phyloP scores from a whole-genome alignment of 768 basidiomycete species.

The Boletus rufocinnamomeus region DNA sequence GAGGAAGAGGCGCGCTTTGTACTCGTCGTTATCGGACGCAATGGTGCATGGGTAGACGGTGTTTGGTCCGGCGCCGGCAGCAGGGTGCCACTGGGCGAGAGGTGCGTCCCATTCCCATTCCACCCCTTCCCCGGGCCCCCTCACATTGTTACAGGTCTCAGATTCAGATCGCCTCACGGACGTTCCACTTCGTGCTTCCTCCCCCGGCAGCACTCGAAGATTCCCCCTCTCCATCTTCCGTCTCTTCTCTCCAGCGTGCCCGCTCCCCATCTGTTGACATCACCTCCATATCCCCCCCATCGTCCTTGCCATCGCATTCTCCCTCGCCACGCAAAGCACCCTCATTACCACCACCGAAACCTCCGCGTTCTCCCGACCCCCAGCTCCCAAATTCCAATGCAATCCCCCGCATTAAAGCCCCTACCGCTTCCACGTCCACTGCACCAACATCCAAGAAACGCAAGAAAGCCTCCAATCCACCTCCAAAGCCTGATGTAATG shows the following conservation, averaged over 20 bases:
- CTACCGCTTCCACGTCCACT: conserved; percentile 19
- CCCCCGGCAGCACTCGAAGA: conserved; percentile 81
- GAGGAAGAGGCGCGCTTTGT: conserved; percentile 87
- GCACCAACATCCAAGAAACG: conserved; percentile 59
- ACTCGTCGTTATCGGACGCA: conserved; percentile 90
- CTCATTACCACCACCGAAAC: conserved; percentile 46
- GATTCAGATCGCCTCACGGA: conserved; percentile 96
- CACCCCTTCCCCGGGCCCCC: background rate
- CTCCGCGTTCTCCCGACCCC: conserved; percentile 47
- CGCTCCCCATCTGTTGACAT: conserved; percentile 85
- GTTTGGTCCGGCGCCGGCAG: conserved; percentile 92
- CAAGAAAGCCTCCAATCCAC: conserved; percentile 54
- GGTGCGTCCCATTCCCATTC: conserved; percentile 47
- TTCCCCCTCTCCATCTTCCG: conserved; percentile 77
- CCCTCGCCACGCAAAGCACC: conserved; percentile 58
- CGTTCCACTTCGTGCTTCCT: conserved; percentile 95
- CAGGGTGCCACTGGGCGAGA: conserved; percentile 79
- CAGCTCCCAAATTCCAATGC: conserved; percentile 65
- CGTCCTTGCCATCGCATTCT: conserved; percentile 75
- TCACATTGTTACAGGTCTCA: conserved; percentile 63
- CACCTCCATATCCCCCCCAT: conserved; percentile 79
- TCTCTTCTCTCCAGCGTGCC: conserved; percentile 62
- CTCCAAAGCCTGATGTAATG: conserved; percentile 70
- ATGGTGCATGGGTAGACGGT: conserved; percentile 98
- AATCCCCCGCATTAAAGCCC: conserved; percentile 47